These are phyloP conservation scores for Hippophae tibetana DNA, from an alignment of 306 rosid species.

Conservation along the genomic window DNA sequence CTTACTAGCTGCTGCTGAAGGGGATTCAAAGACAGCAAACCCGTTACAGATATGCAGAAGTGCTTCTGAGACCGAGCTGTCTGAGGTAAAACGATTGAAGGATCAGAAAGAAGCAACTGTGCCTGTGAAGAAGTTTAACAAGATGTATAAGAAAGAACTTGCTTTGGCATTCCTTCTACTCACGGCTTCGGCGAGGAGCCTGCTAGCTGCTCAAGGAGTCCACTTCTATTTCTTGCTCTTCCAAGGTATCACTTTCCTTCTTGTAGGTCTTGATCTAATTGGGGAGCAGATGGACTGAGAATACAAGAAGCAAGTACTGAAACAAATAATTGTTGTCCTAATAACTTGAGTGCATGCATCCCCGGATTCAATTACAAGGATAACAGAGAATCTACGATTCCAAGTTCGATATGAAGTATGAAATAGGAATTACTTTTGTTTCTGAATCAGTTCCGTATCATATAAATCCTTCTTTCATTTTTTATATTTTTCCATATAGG, in stretches of 20 bases:
- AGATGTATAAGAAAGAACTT: slow-evolving; percentile 73
- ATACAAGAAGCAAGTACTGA: slow-evolving; percentile 9
- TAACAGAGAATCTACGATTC: slow-evolving; percentile 4
- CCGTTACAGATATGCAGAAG: slow-evolving; percentile 53
- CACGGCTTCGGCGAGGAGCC: slow-evolving; percentile 77
- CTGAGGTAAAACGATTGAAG: slow-evolving; percentile 38
- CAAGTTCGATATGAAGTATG: slow-evolving; percentile 13
- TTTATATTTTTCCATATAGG: slow-evolving; percentile 22
- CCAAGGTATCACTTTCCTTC: slow-evolving; percentile 92
- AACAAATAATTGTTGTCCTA: slow-evolving; percentile 10
- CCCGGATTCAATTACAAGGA: slow-evolving; percentile 15
- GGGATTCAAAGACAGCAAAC: slow-evolving; percentile 44
- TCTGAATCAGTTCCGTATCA: slow-evolving; percentile 19
- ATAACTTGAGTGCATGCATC: slow-evolving; percentile 23
- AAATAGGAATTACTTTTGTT: slow-evolving; percentile 22
- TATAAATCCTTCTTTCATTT: slow-evolving; percentile 13
- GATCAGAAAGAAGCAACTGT: slow-evolving; percentile 38
- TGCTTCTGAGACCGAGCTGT: slow-evolving; percentile 64
- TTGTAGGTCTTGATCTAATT: slow-evolving; percentile 90
- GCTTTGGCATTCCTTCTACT: slow-evolving; percentile 81
- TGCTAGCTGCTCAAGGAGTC: slow-evolving; percentile 86
- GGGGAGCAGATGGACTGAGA: slow-evolving; percentile 83
- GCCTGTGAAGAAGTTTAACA: slow-evolving; percentile 55
- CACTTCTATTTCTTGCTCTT: slow-evolving; percentile 92
- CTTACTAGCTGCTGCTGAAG: slow-evolving; percentile 63